Base-by-base conservation (phyloP, 805 yeast species). In the Metschnikowia bowlesiae region DNA sequence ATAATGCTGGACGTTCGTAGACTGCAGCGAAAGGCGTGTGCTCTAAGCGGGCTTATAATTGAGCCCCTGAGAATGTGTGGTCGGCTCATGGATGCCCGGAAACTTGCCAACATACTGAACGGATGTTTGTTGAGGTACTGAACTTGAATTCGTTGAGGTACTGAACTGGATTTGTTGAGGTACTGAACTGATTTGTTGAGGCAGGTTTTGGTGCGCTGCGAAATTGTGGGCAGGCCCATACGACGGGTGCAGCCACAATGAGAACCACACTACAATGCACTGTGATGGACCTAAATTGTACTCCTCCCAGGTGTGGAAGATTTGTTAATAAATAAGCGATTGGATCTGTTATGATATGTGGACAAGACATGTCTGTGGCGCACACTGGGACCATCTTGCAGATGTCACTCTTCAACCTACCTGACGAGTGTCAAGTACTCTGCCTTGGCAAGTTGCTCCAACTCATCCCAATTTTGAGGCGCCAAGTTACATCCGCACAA, bases 401-500 rank as follows among this genome's bases (percentile, higher is more conserved):
- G 22, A 22, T 22, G 22, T 22, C 22, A 22, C 22, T 22, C 22
- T 22, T 22, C 5, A 22, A 3, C 5, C 22, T 42, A 42, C 34
- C 45, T 33, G 16, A 42, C 9, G 11, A 42, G 38, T 3, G 10
- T 42, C 6, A 42, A 42, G 13, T 11, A 9, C 11, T 42, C 45
- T 2, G 10, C 22, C 10, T 22, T n/a, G 8, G 53, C 41, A 6
- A 39, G 37, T 16, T 30, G 42, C 46, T 47, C 44, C 22, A 50
- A 43, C 10, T 44, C 46, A 22, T 46, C 26, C 51, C 52, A 29
- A 39, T 50, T 43, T 32, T 43, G 54, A n/a, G 18, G 39, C 2
- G 37, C 36, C 9, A 53, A 34, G 18, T 36, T 44, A 35, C 56
- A 53, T 22, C 52, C 56, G 4, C 18, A 31, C 44, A 53, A 35